phyloP scores from a whole-genome alignment of 345 rosid genomes.

The Dimocarpus longan region DNA sequence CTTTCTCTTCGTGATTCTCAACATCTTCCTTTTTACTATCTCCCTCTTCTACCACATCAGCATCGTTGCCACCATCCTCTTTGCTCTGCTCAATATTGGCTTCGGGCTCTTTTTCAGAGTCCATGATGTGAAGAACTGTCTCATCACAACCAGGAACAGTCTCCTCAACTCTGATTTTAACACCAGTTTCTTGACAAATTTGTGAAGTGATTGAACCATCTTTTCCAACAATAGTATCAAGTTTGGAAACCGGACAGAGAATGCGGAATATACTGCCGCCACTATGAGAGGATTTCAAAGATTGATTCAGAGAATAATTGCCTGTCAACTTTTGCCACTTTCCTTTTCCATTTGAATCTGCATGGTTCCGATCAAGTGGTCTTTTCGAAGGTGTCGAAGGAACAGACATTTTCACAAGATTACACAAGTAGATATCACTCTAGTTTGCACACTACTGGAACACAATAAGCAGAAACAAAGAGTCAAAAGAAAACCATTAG shows the following conservation, averaged over 20 bases:
- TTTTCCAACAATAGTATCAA: slow-evolving; percentile 42
- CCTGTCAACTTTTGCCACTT: slow-evolving; percentile 49
- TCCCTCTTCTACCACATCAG: slow-evolving; percentile 23
- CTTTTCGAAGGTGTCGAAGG: slow-evolving; percentile 62
- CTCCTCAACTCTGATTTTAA: slow-evolving; percentile 55
- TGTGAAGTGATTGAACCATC: slow-evolving; percentile 43
- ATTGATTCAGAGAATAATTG: slow-evolving; percentile 24
- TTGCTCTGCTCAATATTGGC: slow-evolving; percentile 19
- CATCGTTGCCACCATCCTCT: slow-evolving; percentile 26
- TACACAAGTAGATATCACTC: not conserved
- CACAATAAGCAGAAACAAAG: not conserved
- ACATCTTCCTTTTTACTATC: slow-evolving; percentile 28
- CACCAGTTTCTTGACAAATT: slow-evolving; percentile 55
- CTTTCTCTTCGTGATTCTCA: slow-evolving; percentile 32
- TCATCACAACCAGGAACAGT: slow-evolving; percentile 57
- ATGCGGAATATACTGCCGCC: slow-evolving; percentile 40
- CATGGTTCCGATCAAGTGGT: slow-evolving; percentile 35
- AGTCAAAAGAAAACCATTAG: not conserved
- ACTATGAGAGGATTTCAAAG: slow-evolving; percentile 27
- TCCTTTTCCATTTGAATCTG: slow-evolving; percentile 51
- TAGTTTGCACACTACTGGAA: not conserved
- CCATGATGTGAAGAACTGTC: slow-evolving; percentile 48
- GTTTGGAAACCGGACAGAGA: slow-evolving; percentile 49
- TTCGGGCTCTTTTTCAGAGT: slow-evolving; percentile 36
- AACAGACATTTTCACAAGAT: slow-evolving; percentile 42